Evolutionary conservation across 2,329 filamentous ascomycete species (phyloP), one percentile per base, ranked within the genome.

Genomic region (Botrytis byssoidea): DNA sequence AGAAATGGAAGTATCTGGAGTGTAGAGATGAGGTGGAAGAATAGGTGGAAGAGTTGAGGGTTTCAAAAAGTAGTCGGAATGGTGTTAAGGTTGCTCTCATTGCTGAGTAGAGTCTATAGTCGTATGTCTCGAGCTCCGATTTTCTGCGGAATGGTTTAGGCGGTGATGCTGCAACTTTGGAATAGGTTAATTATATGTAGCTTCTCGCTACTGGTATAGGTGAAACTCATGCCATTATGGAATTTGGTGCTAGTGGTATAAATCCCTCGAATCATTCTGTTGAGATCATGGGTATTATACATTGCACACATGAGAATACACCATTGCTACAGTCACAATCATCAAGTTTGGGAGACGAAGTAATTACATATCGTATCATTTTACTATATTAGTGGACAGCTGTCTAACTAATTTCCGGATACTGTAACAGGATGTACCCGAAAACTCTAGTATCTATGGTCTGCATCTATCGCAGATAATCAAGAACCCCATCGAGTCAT

Each of bases 351-450:
- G 9, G 18, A 14, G n/a, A 22, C 2, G 7, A 46, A 35, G 18
- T 22, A 32, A 25, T 65, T 22, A 32, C 5, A 65, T 9, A 32
- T 65, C 4, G 12, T 14, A 32, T 46, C n/a, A 22, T 46, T 65
- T 65, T 14, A 46, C 35, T 46, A 8, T 32, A 46, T 46, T 46
- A 65, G 63, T 32, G 9, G n/a, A 32, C 9, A 12, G 29, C 42
- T 14, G 18, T 65, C 63, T 32, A 25, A 65, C 40, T 65, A 65
- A 46, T 65, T 46, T 25, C 12, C 5, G 18, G n/a, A 46, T 44
- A 46, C n/a, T 35, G 42, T 46, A 32, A 65, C 63, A 65, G 63
- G 40, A 65, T 46, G 12, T 65, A 65, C 40, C 63, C 18, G 61
- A 65, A 46, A 46, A 46, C 61, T 65, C n/a, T 65, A 46, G 40